Percentiles rank a stretch among this genome's conserved stretches.
phyloP scores from a whole-genome alignment of 2,329 filamentous ascomycete species.

The Fusarium brachygibbosum region DNA sequence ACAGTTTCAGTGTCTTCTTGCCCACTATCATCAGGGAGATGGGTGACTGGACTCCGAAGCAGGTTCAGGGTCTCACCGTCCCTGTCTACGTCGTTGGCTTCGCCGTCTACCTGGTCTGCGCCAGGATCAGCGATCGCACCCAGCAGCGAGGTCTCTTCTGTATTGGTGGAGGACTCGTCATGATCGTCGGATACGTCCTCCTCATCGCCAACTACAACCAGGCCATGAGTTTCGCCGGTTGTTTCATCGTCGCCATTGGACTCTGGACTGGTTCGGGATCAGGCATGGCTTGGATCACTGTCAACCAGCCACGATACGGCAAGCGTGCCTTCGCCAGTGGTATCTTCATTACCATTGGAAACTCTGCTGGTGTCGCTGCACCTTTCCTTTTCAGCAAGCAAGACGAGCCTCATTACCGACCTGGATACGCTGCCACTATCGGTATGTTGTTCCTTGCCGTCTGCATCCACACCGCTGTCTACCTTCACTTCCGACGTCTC shows the following conservation, averaged over 20 bases:
- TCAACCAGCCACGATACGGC: slow-evolving; percentile 73
- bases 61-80: slow-evolving; percentile 76
- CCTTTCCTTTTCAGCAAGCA: slow-evolving; percentile 66
- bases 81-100: slow-evolving; percentile 76
- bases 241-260: slow-evolving; percentile 70
- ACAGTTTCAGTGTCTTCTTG: slow-evolving; percentile 76
- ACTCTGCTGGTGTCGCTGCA: slow-evolving; percentile 72
- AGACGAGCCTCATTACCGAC: slow-evolving; percentile 61
- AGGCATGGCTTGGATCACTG: slow-evolving; percentile 60
- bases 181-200: slow-evolving; percentile 71
- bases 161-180: slow-evolving; percentile 61
- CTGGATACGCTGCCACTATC: slow-evolving; percentile 66
- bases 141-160: slow-evolving; percentile 70
- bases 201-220: slow-evolving; percentile 67
- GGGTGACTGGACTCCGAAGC: slow-evolving; percentile 66
- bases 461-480: slow-evolving; percentile 47
- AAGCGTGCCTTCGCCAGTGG: slow-evolving; percentile 74
- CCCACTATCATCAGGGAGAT: slow-evolving; percentile 77
- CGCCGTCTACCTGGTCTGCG: slow-evolving; percentile 69
- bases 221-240: slow-evolving; percentile 72
- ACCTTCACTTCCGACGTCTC: slow-evolving; percentile 50
- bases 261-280: slow-evolving; percentile 63
- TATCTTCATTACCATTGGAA: slow-evolving; percentile 72
- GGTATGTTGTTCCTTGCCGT: slow-evolving; percentile 59
- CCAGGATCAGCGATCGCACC: slow-evolving; percentile 69